phyloP scores from a whole-genome alignment of 2,329 filamentous ascomycete genomes.

The Chaetomiaceae sp. region DNA sequence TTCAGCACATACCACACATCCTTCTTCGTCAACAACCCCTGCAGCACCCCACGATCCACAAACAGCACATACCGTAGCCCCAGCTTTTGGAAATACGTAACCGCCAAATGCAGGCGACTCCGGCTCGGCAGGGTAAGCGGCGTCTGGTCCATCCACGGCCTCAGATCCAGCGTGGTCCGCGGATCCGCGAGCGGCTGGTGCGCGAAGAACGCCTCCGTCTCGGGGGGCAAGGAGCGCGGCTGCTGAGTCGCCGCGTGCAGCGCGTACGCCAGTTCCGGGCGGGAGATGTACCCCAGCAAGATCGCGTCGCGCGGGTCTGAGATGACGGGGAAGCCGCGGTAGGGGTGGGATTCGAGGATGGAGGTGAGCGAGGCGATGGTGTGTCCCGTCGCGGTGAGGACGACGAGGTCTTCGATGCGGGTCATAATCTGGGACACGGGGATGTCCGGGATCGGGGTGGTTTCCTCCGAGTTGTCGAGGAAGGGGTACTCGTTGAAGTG shows the following conservation, averaged over 20 bases:
- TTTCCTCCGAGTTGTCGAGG: constrained; percentile 83
- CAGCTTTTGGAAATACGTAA: constrained; percentile 91
- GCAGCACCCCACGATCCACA: constrained; percentile 72
- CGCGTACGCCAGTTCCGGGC: constrained; percentile 82
- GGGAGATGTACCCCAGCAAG: constrained; percentile 88
- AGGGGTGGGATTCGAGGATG: constrained; percentile 68
- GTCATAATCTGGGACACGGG: constrained; percentile 90
- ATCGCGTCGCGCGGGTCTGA: constrained; percentile 71
- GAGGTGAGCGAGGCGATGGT: constrained; percentile 71
- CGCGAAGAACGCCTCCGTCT: constrained; percentile 78
- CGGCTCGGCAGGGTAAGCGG: constrained; percentile 82
- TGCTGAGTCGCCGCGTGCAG: constrained; percentile 57
- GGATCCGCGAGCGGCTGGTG: constrained; percentile 80
- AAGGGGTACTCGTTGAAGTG: constrained; percentile 93
- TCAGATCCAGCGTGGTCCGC: constrained; percentile 72
- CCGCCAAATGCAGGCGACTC: constrained; percentile 75
- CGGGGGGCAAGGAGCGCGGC: constrained; percentile 56
- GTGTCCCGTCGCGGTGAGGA: constrained; percentile 82
- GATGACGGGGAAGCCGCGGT: constrained; percentile 90
- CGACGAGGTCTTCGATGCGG: constrained; percentile 79
- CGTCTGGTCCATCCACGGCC: constrained; percentile 99
- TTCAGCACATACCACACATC: constrained; percentile 94
- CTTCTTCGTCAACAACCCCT: constrained; percentile 92
- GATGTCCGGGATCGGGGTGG: constrained; percentile 66
- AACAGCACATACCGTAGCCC: constrained; percentile 89